phyloP scores from a whole-genome alignment of 805 yeast species.

The Nakazawaea siamensis region DNA sequence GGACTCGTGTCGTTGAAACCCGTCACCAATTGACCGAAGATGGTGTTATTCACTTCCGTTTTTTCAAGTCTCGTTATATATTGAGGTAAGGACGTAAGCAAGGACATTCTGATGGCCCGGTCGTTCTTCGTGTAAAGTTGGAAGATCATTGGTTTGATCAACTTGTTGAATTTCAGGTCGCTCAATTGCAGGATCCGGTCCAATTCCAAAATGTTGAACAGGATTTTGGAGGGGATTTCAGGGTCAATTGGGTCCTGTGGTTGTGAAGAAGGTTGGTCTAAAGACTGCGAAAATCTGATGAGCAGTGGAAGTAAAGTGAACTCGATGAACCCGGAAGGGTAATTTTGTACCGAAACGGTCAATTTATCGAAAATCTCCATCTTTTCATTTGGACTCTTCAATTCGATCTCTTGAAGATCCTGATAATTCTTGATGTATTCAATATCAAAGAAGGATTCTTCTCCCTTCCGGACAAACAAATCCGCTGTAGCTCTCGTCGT shows the following conservation, averaged over 20 bases:
- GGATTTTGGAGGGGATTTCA: slow-evolving; percentile 13
- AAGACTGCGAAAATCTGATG: slow-evolving; percentile 29
- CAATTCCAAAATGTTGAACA: slow-evolving; percentile 14
- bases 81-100: slow-evolving; percentile 55
- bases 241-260: not conserved
- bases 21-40: slow-evolving; percentile 60
- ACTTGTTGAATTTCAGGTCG: slow-evolving; percentile 26
- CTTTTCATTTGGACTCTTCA: slow-evolving; percentile 47
- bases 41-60: slow-evolving; percentile 56
- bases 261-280: slow-evolving; percentile 2
- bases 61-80: slow-evolving; percentile 43
- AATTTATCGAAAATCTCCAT: slow-evolving; percentile 24
- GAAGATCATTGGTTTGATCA: slow-evolving; percentile 56
- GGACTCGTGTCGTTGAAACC: slow-evolving; percentile 85
- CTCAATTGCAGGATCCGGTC: slow-evolving; percentile 15
- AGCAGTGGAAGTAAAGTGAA: slow-evolving; percentile 67
- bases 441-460: slow-evolving; percentile 29
- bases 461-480: slow-evolving; percentile 25
- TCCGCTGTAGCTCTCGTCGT: slow-evolving; percentile 30
- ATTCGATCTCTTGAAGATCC: slow-evolving; percentile 46
- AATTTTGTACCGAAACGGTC: slow-evolving; percentile 23
- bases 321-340: slow-evolving; percentile 49
- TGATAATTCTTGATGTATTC: slow-evolving; percentile 43
- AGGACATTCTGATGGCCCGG: slow-evolving; percentile 66
- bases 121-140: slow-evolving; percentile 60